A percentile compares a stretch with the other conserved stretches of the same genome.
Evolutionary conservation across 2,329 filamentous ascomycete genomes (phyloP).

Genomic region (Fusarium fracticaudum): DNA sequence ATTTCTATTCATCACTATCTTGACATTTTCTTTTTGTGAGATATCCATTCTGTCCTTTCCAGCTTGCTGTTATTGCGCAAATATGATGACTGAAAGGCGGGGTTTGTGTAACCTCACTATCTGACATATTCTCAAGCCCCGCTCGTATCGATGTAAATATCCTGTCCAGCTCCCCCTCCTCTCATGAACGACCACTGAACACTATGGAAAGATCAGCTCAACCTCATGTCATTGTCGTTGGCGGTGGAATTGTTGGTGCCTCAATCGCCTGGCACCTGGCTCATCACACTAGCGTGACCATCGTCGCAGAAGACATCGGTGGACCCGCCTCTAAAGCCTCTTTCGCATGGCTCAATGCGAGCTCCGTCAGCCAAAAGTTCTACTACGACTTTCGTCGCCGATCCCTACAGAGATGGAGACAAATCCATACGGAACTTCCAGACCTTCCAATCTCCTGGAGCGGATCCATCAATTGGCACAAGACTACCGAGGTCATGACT

Average conservation of each 20-base stretch:
- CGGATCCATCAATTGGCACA: conserved; percentile 31
- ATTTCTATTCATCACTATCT: fast-evolving
- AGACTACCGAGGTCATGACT: not conserved
- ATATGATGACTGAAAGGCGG: not conserved
- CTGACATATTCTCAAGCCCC: not conserved
- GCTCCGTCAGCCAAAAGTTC: conserved; percentile 7
- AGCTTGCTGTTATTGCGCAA: not conserved
- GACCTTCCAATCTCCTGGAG: conserved; percentile 19
- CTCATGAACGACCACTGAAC: fast-evolving
- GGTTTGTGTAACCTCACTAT: not conserved
- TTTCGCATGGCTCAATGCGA: conserved; percentile 32
- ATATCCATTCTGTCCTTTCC: not conserved
- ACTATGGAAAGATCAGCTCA: not conserved
- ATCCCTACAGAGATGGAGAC: conserved; percentile 20
- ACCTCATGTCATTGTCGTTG: conserved; percentile 21
- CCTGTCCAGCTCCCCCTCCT: not conserved
- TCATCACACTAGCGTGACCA: conserved; percentile 9
- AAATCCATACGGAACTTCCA: conserved; percentile 10
- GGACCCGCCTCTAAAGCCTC: conserved; percentile 16
- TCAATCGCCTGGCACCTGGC: conserved; percentile 30
- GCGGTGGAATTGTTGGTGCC: conserved; percentile 27
- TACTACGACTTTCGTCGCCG: conserved; percentile 25
- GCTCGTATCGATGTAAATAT: not conserved
- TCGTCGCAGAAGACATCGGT: conserved; percentile 24
- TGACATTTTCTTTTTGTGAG: not conserved